These are phyloP conservation scores for Candida ovalis DNA, from an alignment of 805 yeast species.

Conservation along the genomic window DNA sequence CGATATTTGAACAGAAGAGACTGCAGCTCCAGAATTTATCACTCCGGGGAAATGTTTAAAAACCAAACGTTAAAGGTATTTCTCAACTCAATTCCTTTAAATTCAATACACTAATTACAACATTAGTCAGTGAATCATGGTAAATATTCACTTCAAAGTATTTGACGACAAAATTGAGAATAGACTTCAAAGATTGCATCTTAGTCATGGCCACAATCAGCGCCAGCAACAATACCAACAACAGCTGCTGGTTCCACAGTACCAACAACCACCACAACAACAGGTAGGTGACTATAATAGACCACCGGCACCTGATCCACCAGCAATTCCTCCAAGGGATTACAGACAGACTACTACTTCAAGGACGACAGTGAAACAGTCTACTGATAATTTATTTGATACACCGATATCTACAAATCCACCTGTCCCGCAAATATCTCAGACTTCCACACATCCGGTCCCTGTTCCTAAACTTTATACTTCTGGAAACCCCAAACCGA, in stretches of 20 bases:
- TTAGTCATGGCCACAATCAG: neutral
- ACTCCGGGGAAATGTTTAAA: too few relatives aligned
- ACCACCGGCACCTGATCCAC: neutral
- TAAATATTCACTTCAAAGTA: too few relatives aligned
- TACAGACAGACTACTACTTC: neutral
- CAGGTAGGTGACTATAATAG: neutral
- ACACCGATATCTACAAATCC: constrained; percentile 17
- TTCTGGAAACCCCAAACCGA: constrained; percentile 38
- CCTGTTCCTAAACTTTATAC: constrained; percentile 49
- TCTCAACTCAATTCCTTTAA: too few relatives aligned
- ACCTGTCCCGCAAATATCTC: constrained; percentile 19
- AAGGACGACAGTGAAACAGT: neutral
- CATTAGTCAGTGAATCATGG: too few relatives aligned
- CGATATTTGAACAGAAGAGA: too few relatives aligned
- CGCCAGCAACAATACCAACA: constrained; percentile 1
- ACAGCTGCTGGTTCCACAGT: neutral
- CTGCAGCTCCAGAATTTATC: too few relatives aligned
- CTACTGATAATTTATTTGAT: constrained; percentile 16
- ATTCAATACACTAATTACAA: too few relatives aligned
- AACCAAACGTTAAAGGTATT: too few relatives aligned
- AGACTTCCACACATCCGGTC: constrained; percentile 65
- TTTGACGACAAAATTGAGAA: constrained; percentile 8
- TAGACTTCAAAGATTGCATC: neutral
- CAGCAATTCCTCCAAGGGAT: neutral
- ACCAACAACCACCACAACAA: neutral